Evolutionary conservation across 495 filamentous ascomycete genomes (phyloP).

Genomic region (Amphirosellinia nigrospora): DNA sequence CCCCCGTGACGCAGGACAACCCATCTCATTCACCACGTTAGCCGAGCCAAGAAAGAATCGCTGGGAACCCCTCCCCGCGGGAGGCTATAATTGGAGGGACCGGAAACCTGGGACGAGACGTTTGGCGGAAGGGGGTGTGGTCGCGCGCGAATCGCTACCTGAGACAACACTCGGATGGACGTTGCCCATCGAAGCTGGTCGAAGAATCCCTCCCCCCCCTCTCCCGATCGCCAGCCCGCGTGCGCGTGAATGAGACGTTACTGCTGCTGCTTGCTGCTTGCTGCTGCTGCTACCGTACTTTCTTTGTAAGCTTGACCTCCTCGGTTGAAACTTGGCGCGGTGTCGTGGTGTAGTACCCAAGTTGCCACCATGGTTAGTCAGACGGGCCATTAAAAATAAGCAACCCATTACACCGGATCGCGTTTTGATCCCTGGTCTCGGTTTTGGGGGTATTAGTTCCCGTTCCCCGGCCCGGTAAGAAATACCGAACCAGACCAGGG

Average conservation of each 20-base stretch:
- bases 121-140: constrained; percentile 17
- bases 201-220: too few species aligned
- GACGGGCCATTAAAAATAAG: constrained; percentile 4
- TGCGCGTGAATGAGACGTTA: constrained; percentile 3
- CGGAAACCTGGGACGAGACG: constrained; percentile 23
- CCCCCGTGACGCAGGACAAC: neutral
- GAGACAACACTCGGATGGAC: constrained; percentile 23
- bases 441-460: neutral
- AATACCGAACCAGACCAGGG: neutral
- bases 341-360: constrained; percentile 14
- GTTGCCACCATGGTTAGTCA: constrained; percentile 2
- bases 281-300: neutral
- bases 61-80: too few species aligned
- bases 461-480: constrained; percentile 7
- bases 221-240: constrained; percentile 1
- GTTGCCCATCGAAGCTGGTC: constrained; percentile 5
- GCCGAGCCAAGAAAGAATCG: constrained; percentile 17
- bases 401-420: neutral
- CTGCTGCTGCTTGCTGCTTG: too few species aligned
- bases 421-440: neutral
- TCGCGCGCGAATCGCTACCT: constrained; percentile 17
- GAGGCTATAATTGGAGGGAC: neutral
- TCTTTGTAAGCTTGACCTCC: too few species aligned
- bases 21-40: too few species aligned
- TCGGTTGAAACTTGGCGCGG: neutral